Percentiles rank a stretch among this genome's conserved stretches.
These are phyloP conservation scores for Starmerella lactis-condensi DNA, from an alignment of 805 yeast genomes.

Conservation along the genomic window DNA sequence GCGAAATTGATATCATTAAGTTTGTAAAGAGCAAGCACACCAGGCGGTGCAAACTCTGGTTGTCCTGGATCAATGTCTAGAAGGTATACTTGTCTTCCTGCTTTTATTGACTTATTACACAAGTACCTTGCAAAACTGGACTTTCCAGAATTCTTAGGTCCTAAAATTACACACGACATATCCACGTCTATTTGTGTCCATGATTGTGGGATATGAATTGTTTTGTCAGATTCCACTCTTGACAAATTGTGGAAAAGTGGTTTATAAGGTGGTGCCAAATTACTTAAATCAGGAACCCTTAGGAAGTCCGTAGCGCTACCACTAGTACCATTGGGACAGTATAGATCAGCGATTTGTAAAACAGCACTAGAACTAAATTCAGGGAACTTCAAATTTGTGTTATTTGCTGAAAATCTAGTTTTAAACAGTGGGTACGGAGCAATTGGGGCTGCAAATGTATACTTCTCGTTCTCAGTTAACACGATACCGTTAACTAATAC, in stretches of 20 bases:
- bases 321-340: constrained; percentile 4
- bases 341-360: not conserved
- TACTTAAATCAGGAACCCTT: constrained; percentile 4
- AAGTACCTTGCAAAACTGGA: constrained; percentile 46
- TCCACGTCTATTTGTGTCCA: constrained; percentile 14
- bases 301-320: constrained; percentile 2
- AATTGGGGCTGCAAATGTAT: constrained; percentile 10
- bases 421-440: constrained; percentile 15
- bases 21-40: constrained; percentile 39
- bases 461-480: constrained; percentile 4
- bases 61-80: constrained; percentile 84
- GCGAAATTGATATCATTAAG: constrained; percentile 26
- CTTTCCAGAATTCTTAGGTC: constrained; percentile 66
- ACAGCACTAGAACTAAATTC: not conserved
- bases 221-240: not conserved
- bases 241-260: constrained; percentile 12
- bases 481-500: constrained; percentile 17
- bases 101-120: constrained; percentile 10
- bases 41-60: constrained; percentile 58
- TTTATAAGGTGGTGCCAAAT: constrained; percentile 19
- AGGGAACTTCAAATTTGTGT: no score
- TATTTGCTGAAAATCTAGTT: constrained; percentile 5
- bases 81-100: constrained; percentile 26
- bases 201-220: constrained; percentile 7
- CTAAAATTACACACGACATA: constrained; percentile 29